A percentile compares a stretch with the other conserved stretches of the same genome.
Evolutionary conservation across 2,329 filamentous ascomycete species (phyloP).

Genomic region (Colletotrichum falcatum): DNA sequence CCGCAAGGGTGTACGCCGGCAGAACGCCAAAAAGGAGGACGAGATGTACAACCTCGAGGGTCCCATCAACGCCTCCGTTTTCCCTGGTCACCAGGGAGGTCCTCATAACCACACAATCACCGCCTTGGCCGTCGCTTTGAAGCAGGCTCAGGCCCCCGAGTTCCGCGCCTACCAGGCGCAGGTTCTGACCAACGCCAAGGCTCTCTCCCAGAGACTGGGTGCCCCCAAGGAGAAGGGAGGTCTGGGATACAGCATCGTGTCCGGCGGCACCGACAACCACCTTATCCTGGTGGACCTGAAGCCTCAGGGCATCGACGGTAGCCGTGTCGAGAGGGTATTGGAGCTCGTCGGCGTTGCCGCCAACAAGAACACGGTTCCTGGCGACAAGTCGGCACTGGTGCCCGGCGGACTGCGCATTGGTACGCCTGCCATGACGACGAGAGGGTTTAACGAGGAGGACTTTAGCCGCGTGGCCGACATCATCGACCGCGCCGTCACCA

Average conservation of each 20-base stretch:
- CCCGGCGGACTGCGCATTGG: slow-evolving; percentile 95
- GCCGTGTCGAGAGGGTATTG: slow-evolving; percentile 88
- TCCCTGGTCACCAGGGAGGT: slow-evolving; percentile 97
- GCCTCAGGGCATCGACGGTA: slow-evolving; percentile 87
- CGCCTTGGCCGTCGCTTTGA: slow-evolving; percentile 91
- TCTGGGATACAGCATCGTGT: slow-evolving; percentile 89
- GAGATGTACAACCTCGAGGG: slow-evolving; percentile 90
- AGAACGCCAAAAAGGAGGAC: slow-evolving; percentile 87
- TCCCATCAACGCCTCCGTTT: slow-evolving; percentile 96
- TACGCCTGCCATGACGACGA: slow-evolving; percentile 96
- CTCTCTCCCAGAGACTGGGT: slow-evolving; percentile 78
- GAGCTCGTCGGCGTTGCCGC: slow-evolving; percentile 96
- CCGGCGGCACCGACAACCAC: slow-evolving; percentile 97
- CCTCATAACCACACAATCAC: slow-evolving; percentile 99
- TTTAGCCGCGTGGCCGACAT: slow-evolving; percentile 89
- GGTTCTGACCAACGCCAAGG: slow-evolving; percentile 91
- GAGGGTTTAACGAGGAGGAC: slow-evolving; percentile 90
- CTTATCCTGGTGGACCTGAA: slow-evolving; percentile 94
- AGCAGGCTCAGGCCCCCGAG: slow-evolving; percentile 89
- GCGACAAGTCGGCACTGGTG: slow-evolving; percentile 92
- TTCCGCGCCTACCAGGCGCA: slow-evolving; percentile 94
- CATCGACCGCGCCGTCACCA: slow-evolving; percentile 84
- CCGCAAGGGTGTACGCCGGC: slow-evolving; percentile 88
- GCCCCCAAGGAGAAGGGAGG: slow-evolving; percentile 79
- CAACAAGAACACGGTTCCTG: slow-evolving; percentile 99